Base-by-base conservation (phyloP, 2,329 filamentous ascomycete species). In the Aspergillus tamarii region DNA sequence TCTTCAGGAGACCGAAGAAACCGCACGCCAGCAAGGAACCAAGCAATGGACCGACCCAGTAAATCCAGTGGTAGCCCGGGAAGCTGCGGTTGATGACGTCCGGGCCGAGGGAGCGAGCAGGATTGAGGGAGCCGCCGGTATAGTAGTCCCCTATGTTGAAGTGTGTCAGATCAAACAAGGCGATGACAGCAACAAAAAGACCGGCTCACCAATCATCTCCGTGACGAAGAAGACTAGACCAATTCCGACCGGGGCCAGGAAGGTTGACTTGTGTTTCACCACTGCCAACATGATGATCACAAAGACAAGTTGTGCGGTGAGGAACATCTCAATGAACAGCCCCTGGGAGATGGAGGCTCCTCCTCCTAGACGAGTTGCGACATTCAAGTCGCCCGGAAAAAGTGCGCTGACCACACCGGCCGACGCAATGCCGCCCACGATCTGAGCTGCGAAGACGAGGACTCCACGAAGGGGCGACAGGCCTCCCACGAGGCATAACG, bases 221-320 rank as follows among this genome's bases (percentile, higher is more conserved):
- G 81, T 80, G 50, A 92, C 84, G 74, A 93, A 92, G 59, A 93
- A 83, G 0, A 89, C 82, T 2, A 92, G 77, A 1, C 91, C 91
- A 68, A 93, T 91, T 14, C 88, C 89, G 4, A 93, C 79, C 0
- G 91, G 90, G 0, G 90, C 90, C 1, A 92, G 78, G 72, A 84
- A 91, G 0, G 90, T 93, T 2, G 87, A 87, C 52, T 88, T 88
- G 75, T 92, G 89, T 78, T 93, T 92, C 74, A 92, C 89, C 4
- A 87, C 86, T 0, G 89, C 89, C 52, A 92, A 82, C 85, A 92
- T 89, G 74, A 88, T 86, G 34, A 91, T 86, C 3, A 88, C 85
- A 59, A 91, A 81, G 9, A 90, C 84, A 11, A 91, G 80, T 72
- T 89, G 83, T 0, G 86, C 80, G 0, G 88, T 91, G 43, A 90